These are phyloP conservation scores for Cordyceps javanica DNA, from an alignment of 2,329 filamentous ascomycete species.

Conservation along the genomic window DNA sequence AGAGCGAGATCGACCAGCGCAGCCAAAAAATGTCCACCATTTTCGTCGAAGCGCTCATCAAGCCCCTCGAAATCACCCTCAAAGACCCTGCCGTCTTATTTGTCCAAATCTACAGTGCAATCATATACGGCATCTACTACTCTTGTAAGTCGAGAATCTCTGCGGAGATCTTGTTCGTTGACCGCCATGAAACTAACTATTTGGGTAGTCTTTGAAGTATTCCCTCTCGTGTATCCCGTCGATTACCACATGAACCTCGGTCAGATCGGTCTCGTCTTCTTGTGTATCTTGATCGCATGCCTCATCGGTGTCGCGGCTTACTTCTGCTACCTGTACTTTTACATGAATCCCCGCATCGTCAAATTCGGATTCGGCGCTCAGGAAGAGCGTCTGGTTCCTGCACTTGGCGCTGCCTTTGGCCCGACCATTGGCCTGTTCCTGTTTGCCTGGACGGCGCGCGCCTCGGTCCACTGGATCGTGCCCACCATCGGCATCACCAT, in stretches of 20 bases:
- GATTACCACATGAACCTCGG: slow-evolving; percentile 55
- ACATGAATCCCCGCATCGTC: slow-evolving; percentile 44
- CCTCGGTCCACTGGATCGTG: slow-evolving; percentile 46
- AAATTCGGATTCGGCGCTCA: slow-evolving; percentile 43
- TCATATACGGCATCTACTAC: slow-evolving; percentile 58
- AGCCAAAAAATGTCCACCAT: slow-evolving; percentile 42
- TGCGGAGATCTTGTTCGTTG: background rate
- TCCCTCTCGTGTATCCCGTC: slow-evolving; percentile 55
- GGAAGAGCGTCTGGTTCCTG: slow-evolving; percentile 50
- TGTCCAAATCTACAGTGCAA: slow-evolving; percentile 53
- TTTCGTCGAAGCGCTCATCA: slow-evolving; percentile 51
- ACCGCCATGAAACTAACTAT: slow-evolving; percentile 11
- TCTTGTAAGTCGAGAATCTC: slow-evolving; percentile 36
- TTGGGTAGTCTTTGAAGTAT: slow-evolving; percentile 52
- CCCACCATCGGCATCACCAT: slow-evolving; percentile 52
- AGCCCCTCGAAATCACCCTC: slow-evolving; percentile 53
- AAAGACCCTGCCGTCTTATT: slow-evolving; percentile 58
- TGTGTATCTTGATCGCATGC: slow-evolving; percentile 53
- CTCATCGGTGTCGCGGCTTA: slow-evolving; percentile 45
- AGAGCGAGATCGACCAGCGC: slow-evolving; percentile 59
- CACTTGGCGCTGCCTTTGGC: slow-evolving; percentile 45
- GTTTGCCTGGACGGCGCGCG: slow-evolving; percentile 52
- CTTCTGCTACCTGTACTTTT: slow-evolving; percentile 44
- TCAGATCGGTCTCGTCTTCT: slow-evolving; percentile 53
- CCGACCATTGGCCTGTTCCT: slow-evolving; percentile 55